These are phyloP conservation scores for Aspergillus sp. DNA, from an alignment of 2,329 filamentous ascomycete species.

Conservation along the genomic window DNA sequence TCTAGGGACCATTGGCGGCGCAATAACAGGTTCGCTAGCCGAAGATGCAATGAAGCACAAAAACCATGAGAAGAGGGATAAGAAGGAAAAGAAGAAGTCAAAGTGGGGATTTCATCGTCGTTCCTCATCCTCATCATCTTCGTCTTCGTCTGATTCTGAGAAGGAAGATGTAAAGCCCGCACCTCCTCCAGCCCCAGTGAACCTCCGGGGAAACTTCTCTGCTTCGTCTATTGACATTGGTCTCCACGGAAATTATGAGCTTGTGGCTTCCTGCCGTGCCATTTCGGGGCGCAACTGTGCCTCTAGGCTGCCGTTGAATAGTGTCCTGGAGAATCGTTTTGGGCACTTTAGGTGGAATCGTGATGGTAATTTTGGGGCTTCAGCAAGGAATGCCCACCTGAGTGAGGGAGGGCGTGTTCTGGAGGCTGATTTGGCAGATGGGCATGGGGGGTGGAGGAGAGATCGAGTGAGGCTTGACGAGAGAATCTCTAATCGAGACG, in stretches of 20 bases:
- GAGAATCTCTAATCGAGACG: slow-evolving; percentile 40
- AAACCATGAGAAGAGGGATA: slow-evolving; percentile 8
- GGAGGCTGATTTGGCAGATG: slow-evolving; percentile 37
- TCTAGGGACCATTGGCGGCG: slow-evolving; percentile 47
- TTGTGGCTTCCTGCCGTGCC: slow-evolving; percentile 38
- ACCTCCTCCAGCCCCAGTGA: background rate
- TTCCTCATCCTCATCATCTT: background rate
- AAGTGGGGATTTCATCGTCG: slow-evolving; percentile 1
- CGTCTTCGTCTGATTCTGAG: background rate
- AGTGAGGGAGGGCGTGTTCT: slow-evolving; percentile 31
- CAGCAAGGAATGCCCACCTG: slow-evolving; percentile 31
- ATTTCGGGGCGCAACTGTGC: slow-evolving; percentile 31
- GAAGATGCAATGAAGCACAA: slow-evolving; percentile 46
- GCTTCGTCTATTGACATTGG: slow-evolving; percentile 31
- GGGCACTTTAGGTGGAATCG: slow-evolving; percentile 37
- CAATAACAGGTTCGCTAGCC: slow-evolving; percentile 44
- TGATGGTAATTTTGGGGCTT: slow-evolving; percentile 38
- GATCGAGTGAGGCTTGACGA: slow-evolving; percentile 38
- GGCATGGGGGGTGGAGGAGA: slow-evolving; percentile 31
- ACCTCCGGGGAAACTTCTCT: slow-evolving; percentile 38
- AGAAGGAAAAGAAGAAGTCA: slow-evolving; percentile 11
- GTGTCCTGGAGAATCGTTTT: slow-evolving; percentile 37
- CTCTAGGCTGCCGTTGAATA: slow-evolving; percentile 38
- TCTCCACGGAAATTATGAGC: slow-evolving; percentile 34
- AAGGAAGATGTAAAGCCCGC: background rate